Base-by-base conservation (phyloP, 768 basidiomycete species). In the Leccinum ochraceum region DNA sequence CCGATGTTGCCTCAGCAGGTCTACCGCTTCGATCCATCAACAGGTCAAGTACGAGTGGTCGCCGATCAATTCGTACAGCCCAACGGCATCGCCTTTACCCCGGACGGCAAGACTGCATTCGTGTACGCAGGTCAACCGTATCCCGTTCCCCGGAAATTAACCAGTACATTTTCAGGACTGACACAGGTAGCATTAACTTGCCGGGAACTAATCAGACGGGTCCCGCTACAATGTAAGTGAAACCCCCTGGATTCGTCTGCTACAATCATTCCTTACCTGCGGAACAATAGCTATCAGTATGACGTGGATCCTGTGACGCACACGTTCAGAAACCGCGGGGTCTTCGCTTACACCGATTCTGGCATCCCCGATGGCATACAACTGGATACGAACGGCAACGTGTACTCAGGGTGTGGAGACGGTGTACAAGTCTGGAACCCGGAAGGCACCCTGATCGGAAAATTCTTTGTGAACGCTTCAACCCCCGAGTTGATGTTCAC, bases 311-410 rank as follows among this genome's bases (percentile, higher is more conserved):
- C 80, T 10, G 74, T 64, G 32, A 82, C 82, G 0, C 79, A 84
- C 39, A 71, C 77, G 3, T 86, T 90, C 68, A 69, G 53, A 51
- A 85, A 89, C 67, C 81, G 87, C 24, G 81, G 88, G 5, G 79
- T 89, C 14, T 87, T 91, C 63, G 87, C 88, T 0, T 89, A 84
- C 63, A 67, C 75, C 8, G 89, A 90, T 60, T 77, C 86, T 22
- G 89, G 88, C 1, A 73, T 86, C 32, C 83, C 88, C 6, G 88
- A 90, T 60, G 89, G 89, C 11, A 71, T 90, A 10, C 84, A 87
- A 66, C 77, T 87, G 1, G 90, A 92, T 65, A 75, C 75, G 4
- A 70, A 78, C 0, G 87, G 87, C 0, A 90, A 90, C 62, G 81
- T 91, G 0, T 91, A 85, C 67, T 76, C 85, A 1, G 86, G 85